These are phyloP conservation scores for Saccharomycopsis sp. DNA, from an alignment of 805 yeast genomes.

Conservation along the genomic window DNA sequence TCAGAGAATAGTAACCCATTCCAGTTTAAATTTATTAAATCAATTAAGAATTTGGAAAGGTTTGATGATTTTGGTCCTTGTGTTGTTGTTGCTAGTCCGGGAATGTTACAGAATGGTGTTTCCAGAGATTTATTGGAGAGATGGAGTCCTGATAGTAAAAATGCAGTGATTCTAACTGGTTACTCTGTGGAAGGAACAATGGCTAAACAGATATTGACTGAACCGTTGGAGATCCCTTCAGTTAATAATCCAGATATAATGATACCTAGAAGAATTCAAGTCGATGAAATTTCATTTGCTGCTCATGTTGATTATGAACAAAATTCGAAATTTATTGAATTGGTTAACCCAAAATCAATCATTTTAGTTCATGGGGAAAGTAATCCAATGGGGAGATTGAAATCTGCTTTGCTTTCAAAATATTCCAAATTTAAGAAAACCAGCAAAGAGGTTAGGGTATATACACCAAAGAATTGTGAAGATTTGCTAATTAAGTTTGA, in stretches of 20 bases:
- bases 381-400: conserved; percentile 96
- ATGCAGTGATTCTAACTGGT: conserved; percentile 85
- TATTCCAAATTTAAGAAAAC: conserved; percentile 77
- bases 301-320: conserved; percentile 98
- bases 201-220: conserved; percentile 85
- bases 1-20: conserved; percentile 85
- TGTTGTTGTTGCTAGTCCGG: conserved; percentile 95
- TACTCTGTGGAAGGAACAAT: conserved; percentile 97
- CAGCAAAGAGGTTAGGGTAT: conserved; percentile 83
- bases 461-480: conserved; percentile 88
- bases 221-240: conserved; percentile 87
- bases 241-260: conserved; percentile 69
- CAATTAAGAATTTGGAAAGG: conserved; percentile 69
- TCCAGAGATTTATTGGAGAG: conserved; percentile 85
- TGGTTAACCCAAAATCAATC: conserved; percentile 76
- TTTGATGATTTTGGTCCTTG: conserved; percentile 94
- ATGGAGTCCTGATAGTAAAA: conserved; percentile 97
- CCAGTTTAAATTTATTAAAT: conserved; percentile 77
- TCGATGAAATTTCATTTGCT: conserved; percentile 97
- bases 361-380: conserved; percentile 96
- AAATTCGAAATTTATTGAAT: conserved; percentile 83
- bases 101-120: conserved; percentile 96
- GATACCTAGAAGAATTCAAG: conserved; percentile 78
- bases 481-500: conserved; percentile 69
- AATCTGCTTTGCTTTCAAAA: conserved; percentile 84